Evolutionary conservation across 106 monocot genomes (phyloP).

Genomic region (Phalaenopsis equestris): DNA sequence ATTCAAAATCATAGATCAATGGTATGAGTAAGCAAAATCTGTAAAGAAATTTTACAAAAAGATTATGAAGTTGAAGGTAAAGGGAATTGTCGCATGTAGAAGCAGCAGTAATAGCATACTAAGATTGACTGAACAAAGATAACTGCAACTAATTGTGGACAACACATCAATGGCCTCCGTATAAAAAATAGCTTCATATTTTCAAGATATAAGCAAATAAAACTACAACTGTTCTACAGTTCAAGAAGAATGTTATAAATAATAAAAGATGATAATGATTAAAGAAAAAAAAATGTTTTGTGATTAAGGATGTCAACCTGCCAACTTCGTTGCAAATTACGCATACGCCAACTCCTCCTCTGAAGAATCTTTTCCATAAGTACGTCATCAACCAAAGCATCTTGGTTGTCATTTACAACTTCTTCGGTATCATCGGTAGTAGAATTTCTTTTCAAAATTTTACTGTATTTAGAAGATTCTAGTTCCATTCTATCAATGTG

Average conservation of each 20-base stretch:
- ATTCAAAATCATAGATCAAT: not conserved
- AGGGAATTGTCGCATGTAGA: not conserved
- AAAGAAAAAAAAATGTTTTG: not conserved
- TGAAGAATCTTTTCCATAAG: constrained; percentile 96
- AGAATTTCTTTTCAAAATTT: constrained; percentile 18
- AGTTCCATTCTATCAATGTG: constrained; percentile 76
- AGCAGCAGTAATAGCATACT: not conserved
- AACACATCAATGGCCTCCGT: not conserved
- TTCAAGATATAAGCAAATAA: not conserved
- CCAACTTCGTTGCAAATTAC: constrained; percentile 85
- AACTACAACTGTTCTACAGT: not conserved
- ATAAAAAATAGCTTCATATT: not conserved
- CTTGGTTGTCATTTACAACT: constrained; percentile 35
- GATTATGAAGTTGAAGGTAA: not conserved
- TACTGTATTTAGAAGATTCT: constrained; percentile 11
- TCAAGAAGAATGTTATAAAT: not conserved
- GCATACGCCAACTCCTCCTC: constrained; percentile 76
- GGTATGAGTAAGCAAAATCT: not conserved
- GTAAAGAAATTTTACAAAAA: not conserved
- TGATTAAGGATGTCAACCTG: constrained; percentile 45
- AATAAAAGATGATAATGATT: not conserved
- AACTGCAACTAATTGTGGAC: not conserved
- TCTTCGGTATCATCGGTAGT: constrained; percentile 25
- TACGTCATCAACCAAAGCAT: constrained; percentile 51
- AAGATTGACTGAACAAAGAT: not conserved